Percentiles rank a stretch among this genome's conserved stretches.
Evolutionary conservation across 768 basidiomycete genomes (phyloP).

Genomic region (Boletus huronensis): DNA sequence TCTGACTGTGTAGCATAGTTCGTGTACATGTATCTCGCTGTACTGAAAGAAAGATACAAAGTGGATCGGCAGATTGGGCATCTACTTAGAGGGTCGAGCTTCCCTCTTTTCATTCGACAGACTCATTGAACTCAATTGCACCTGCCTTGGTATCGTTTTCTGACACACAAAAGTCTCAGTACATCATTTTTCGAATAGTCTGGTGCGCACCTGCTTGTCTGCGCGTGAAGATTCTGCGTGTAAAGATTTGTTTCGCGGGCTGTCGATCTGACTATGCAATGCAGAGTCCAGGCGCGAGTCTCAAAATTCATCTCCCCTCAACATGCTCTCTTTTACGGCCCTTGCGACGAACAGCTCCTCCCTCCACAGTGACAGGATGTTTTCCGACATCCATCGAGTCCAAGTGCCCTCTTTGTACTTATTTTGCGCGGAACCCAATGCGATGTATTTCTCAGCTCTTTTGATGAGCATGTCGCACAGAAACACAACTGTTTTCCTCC

Average conservation of each 20-base stretch:
- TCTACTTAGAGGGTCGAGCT: not conserved
- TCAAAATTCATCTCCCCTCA: constrained; percentile 48
- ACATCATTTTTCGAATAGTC: not conserved
- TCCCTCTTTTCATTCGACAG: not conserved
- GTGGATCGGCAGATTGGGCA: too few relatives aligned
- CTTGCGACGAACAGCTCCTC: constrained; percentile 56
- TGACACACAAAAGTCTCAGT: not conserved
- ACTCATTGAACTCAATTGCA: not conserved
- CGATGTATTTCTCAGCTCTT: constrained; percentile 30
- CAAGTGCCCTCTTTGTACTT: constrained; percentile 17
- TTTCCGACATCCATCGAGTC: constrained; percentile 34
- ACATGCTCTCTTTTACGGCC: constrained; percentile 45
- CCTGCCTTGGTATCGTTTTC: not conserved
- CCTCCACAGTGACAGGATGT: constrained; percentile 52
- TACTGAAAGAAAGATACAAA: not conserved
- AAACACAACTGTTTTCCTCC: constrained; percentile 37
- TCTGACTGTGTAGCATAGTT: not conserved
- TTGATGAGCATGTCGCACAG: constrained; percentile 39
- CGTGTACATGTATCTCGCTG: not conserved
- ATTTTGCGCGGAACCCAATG: not conserved
- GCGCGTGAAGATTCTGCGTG: too few relatives aligned
- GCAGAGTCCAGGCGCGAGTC: not conserved
- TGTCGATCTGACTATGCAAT: not conserved
- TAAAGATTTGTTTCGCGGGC: not conserved
- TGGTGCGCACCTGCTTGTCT: not conserved